Evolutionary conservation across 1,139 yeast genomes (phyloP), one percentile per base, ranked within the genome.

Genomic region (Nadsonia commutata): DNA sequence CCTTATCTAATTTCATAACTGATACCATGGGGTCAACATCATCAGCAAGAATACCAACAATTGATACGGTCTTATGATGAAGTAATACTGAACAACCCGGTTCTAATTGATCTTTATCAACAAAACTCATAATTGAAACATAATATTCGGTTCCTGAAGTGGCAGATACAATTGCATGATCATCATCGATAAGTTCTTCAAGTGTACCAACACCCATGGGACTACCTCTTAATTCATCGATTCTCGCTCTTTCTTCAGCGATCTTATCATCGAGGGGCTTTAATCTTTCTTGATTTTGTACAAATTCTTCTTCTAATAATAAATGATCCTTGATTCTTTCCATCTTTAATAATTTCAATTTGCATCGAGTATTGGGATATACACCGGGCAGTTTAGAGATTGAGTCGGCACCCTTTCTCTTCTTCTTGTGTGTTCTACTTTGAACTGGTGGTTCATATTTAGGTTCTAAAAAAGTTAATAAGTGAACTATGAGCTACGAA

Each of bases 391-490:
- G 72, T 59, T 82, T 84, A 51, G 72, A 76, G 41, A 90, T 83
- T 19, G 94, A 80, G 50, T 86, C 95, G 21, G 95, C 94, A 9
- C 96, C 95, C 67, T 78, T 80, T 70, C 93, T 78, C 61, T 64
- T 64, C 71, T 81, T 84, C 66, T 80, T 83, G 48, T 95, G 95
- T 56, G 84, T 81, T 53, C 88, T 78, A 17, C 95, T 80, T 63
- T 90, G 94, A 49, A 90, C 97, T 18, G 98, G 98, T 36, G 98
- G 98, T 64, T 93, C 99, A 63, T 88, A 90, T 67, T 85, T 86
- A 55, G 96, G 96, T 77, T 74, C 84, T 80, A 43, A 16, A 37
- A 23, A 19, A 42, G 31, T 36, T 31, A 37, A 41, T 40, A 31
- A 40, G 38, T 33, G 36, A 21, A 21, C 9, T 21, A 21, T 18